Conservation (phyloP, 2,329 filamentous ascomycete species). For the Monosporascus sp. region DNA sequence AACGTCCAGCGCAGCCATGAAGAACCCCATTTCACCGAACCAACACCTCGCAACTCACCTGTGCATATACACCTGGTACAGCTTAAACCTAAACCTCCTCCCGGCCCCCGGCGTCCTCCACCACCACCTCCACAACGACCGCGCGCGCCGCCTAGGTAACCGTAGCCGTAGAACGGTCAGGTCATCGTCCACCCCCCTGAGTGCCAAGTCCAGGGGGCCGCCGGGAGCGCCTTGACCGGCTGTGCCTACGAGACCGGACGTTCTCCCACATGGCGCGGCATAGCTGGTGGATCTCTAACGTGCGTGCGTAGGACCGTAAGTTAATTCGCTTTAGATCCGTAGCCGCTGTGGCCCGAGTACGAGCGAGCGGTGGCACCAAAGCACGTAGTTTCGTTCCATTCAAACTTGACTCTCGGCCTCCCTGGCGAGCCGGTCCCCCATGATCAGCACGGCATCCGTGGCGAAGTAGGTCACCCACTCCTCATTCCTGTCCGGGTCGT, state of each 20-base stretch:
- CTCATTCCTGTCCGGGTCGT: constrained; percentile 34
- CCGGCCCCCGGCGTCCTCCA: constrained; percentile 12
- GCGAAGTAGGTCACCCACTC: constrained; percentile 39
- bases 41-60: constrained; percentile 8
- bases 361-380: too few species aligned
- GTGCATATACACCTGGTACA: constrained; percentile 30
- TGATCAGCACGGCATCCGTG: constrained; percentile 35
- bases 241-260: constrained; percentile 35
- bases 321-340: too few species aligned
- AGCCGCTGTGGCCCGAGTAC: too few species aligned
- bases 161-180: neutral
- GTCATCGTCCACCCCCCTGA: constrained; percentile 14
- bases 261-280: constrained; percentile 39
- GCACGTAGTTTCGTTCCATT: too few species aligned
- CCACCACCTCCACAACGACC: constrained; percentile 18
- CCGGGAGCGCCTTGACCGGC: constrained; percentile 37
- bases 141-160: constrained; percentile 28
- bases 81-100: constrained; percentile 19
- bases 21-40: neutral
- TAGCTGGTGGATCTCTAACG: constrained; percentile 35
- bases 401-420: constrained; percentile 25
- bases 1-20: neutral
- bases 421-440: constrained; percentile 36
- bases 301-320: too few species aligned
- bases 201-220: constrained; percentile 16